phyloP scores from a whole-genome alignment of 768 basidiomycete genomes.

The Macrocybe gigantea region DNA sequence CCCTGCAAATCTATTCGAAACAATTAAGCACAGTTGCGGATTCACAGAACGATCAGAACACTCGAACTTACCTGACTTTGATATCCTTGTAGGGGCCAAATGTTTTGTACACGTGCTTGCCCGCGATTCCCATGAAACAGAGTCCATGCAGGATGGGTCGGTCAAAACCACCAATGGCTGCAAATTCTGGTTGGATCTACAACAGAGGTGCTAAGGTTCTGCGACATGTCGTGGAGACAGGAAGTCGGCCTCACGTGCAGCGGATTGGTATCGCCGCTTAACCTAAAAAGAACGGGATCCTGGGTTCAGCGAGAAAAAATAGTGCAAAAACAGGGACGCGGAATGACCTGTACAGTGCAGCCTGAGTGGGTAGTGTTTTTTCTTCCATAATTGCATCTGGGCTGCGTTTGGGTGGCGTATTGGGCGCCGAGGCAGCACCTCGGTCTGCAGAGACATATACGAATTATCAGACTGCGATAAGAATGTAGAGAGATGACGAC shows the following conservation, averaged over 20 bases:
- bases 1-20: constrained; percentile 65
- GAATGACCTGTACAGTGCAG: constrained; percentile 80
- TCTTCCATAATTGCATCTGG: constrained; percentile 90
- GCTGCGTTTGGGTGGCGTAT: constrained; percentile 71
- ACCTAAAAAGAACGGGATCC: constrained; percentile 27
- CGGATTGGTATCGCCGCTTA: constrained; percentile 91
- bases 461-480: not conserved
- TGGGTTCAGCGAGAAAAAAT: not conserved
- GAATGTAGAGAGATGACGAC: not conserved
- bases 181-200: constrained; percentile 89
- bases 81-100: constrained; percentile 88
- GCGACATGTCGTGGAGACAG: not conserved
- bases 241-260: constrained; percentile 56
- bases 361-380: constrained; percentile 75
- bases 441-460: constrained; percentile 51
- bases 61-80: constrained; percentile 73
- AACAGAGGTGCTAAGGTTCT: not conserved
- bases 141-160: constrained; percentile 86
- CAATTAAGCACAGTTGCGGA: not conserved
- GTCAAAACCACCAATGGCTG: constrained; percentile 91
- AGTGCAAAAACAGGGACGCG: constrained; percentile 10
- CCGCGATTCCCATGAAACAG: constrained; percentile 89
- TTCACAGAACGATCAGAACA: not conserved
- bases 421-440: constrained; percentile 79
- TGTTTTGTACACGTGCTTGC: constrained; percentile 85